phyloP scores from a whole-genome alignment of 2,329 filamentous ascomycete genomes.

The Aspergillus tanneri region DNA sequence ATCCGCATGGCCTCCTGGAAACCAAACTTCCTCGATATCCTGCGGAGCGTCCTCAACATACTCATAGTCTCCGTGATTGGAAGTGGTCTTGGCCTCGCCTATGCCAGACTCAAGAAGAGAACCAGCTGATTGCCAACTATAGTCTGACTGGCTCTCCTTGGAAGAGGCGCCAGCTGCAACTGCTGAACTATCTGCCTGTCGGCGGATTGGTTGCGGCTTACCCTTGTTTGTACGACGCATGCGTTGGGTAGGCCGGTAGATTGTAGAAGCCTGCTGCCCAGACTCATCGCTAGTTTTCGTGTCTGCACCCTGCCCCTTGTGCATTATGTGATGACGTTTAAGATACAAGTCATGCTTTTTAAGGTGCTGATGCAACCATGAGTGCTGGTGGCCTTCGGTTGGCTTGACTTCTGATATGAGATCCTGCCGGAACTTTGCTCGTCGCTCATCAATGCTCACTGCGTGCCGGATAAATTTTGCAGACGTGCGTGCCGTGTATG shows the following conservation, averaged over 20 bases:
- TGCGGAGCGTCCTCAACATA: slow-evolving; percentile 50
- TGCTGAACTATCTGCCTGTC: no score
- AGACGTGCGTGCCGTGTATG: not conserved
- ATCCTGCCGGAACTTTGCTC: slow-evolving; percentile 26
- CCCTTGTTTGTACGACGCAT: no score
- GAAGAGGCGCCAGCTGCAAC: no score
- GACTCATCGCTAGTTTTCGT: not conserved
- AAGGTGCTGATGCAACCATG: slow-evolving; percentile 21
- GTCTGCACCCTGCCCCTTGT: not conserved
- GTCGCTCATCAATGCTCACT: slow-evolving; percentile 7
- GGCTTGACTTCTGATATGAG: slow-evolving; percentile 50
- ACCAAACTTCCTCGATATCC: slow-evolving; percentile 74
- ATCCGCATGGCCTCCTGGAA: slow-evolving; percentile 74
- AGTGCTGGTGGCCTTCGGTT: slow-evolving; percentile 22
- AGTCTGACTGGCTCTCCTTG: no score
- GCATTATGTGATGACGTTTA: not conserved
- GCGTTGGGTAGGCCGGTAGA: no score
- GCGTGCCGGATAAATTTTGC: slow-evolving; percentile 11
- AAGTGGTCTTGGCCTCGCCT: no score
- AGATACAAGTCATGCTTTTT: slow-evolving; percentile 18
- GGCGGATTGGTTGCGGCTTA: no score
- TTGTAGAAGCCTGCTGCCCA: no score
- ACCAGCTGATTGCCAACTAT: no score
- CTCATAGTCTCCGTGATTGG: slow-evolving; percentile 21
- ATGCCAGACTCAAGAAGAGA: no score